These are phyloP conservation scores for Delonix regia DNA, from an alignment of 306 rosid genomes.

Conservation along the genomic window DNA sequence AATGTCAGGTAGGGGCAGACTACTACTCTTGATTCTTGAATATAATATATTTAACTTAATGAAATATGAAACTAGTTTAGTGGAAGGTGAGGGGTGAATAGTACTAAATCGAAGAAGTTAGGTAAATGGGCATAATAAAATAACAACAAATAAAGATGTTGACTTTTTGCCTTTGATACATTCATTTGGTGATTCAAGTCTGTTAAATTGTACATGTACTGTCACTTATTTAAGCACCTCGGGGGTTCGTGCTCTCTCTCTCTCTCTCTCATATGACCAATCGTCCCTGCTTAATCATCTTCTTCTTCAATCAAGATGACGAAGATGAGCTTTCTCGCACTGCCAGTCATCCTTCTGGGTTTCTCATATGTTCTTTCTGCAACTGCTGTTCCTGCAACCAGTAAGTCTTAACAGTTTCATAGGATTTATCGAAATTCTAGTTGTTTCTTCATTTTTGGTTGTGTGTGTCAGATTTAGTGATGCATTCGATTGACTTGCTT, in stretches of 20 bases:
- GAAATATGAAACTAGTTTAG: background rate
- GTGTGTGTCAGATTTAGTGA: background rate
- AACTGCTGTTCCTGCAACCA: conserved; percentile 41
- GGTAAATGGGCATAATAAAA: conserved; percentile 37
- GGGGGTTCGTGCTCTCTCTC: background rate
- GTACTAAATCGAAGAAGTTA: conserved; percentile 27
- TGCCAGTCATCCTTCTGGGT: conserved; percentile 25
- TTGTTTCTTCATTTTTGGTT: background rate
- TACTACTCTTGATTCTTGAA: background rate
- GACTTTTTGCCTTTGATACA: conserved; percentile 37
- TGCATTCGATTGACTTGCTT: conserved; percentile 9
- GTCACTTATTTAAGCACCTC: conserved; percentile 40
- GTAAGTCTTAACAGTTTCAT: conserved; percentile 24
- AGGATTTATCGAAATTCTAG: background rate
- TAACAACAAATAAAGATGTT: conserved; percentile 38
- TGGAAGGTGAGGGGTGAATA: conserved; percentile 27
- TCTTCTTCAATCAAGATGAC: conserved; percentile 37
- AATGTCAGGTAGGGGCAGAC: background rate
- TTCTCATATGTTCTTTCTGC: conserved; percentile 34
- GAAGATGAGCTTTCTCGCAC: conserved; percentile 21
- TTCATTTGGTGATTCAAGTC: background rate
- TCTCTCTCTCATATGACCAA: too few species aligned
- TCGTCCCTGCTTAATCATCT: background rate
- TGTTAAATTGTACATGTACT: background rate
- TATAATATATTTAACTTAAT: background rate